Percentiles rank a stretch among this genome's conserved stretches.
Evolutionary conservation across 768 basidiomycete genomes (phyloP).

Genomic region (Porpolomopsis calyptriformis): DNA sequence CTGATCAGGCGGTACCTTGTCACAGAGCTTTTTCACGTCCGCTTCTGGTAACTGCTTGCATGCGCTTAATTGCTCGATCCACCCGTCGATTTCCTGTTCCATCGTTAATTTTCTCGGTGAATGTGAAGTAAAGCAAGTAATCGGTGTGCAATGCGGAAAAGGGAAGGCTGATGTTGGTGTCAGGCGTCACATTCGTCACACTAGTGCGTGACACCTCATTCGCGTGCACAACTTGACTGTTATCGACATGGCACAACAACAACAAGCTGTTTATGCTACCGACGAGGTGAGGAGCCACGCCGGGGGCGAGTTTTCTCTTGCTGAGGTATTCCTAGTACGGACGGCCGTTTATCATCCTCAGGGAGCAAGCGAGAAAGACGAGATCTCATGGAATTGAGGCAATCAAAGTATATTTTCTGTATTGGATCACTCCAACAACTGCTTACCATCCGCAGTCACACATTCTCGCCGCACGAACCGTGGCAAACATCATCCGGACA

Average conservation of each 20-base stretch:
- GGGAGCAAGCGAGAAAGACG: constrained; percentile 89
- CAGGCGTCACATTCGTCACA: constrained; percentile 16
- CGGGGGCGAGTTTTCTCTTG: constrained; percentile 10
- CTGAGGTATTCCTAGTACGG: constrained; percentile 61
- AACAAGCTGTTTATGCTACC: constrained; percentile 72
- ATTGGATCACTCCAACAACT: constrained; percentile 5
- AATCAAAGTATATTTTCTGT: constrained; percentile 64
- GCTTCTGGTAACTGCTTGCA: constrained; percentile 94
- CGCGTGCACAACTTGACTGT: constrained; percentile 22
- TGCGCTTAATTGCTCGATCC: constrained; percentile 94
- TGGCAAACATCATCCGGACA: constrained; percentile 90
- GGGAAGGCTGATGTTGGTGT: constrained; percentile 19
- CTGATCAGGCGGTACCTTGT: constrained; percentile 59
- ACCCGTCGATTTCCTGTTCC: constrained; percentile 83
- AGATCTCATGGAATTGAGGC: constrained; percentile 87
- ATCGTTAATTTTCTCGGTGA: constrained; percentile 26
- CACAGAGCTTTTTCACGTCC: constrained; percentile 96
- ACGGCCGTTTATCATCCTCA: constrained; percentile 93
- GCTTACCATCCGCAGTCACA: constrained; percentile 48
- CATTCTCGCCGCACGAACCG: constrained; percentile 89
- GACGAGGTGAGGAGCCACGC: constrained; percentile 51
- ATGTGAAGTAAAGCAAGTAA: constrained; percentile 20
- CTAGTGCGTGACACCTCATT: not conserved
- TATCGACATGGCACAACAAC: constrained; percentile 26
- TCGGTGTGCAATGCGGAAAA: constrained; percentile 27